Conservation (phyloP, 768 basidiomycete genomes). For the Termitomyces sp. region DNA sequence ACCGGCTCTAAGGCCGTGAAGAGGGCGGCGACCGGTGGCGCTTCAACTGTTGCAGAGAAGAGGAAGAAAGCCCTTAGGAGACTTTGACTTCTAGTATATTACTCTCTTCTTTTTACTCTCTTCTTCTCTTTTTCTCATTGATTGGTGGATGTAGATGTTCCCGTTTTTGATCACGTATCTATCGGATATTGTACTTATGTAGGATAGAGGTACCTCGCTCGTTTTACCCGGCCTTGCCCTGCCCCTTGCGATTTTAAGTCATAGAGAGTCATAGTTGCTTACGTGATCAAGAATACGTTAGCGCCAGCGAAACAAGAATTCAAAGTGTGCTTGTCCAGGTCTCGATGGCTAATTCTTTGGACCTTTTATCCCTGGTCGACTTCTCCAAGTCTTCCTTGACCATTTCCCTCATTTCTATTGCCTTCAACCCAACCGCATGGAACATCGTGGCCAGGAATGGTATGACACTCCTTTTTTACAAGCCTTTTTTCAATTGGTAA, state of each 20-base stretch:
- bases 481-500: not conserved
- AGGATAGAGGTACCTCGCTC: constrained; percentile 2
- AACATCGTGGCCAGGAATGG: constrained; percentile 93
- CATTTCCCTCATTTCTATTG: constrained; percentile 62
- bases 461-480: constrained; percentile 31
- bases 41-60: constrained; percentile 64
- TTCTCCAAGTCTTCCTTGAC: constrained; percentile 61
- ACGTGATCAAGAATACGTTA: constrained; percentile 1
- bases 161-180: constrained; percentile 6
- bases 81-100: constrained; percentile 37
- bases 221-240: not conserved
- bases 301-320: no score
- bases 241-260: not conserved
- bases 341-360: constrained; percentile 13
- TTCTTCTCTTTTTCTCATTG: not conserved
- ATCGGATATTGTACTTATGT: constrained; percentile 5
- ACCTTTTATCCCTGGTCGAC: constrained; percentile 44
- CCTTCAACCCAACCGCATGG: constrained; percentile 95
- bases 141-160: not conserved
- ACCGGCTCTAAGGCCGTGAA: constrained; percentile 63
- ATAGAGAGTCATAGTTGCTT: constrained; percentile 1
- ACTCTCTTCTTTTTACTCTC: not conserved
- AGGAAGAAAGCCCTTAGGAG: constrained; percentile 87
- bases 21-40: constrained; percentile 54
- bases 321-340: no score